Evolutionary conservation across 2,329 filamentous ascomycete species (phyloP), one percentile per base, ranked within the genome.

Genomic region (Clarireedia paspali): DNA sequence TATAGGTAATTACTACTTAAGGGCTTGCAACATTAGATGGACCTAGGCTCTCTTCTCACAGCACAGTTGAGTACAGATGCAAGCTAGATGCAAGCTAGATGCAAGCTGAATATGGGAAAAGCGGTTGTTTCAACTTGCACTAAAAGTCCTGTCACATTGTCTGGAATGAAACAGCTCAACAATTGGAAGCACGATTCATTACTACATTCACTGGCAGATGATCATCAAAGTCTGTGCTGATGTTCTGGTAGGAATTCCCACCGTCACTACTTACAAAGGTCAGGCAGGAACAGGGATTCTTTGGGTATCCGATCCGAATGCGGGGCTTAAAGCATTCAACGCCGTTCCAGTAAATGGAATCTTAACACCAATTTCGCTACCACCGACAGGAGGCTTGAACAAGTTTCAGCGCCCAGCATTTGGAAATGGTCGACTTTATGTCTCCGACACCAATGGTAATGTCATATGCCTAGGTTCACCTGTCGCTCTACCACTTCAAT

Each of bases 371-470:
- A 69, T 73, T 57, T 58, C 64, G n/a, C 27, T 72, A 23, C 67
- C 70, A 2, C 65, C 64, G 49, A 66, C 70, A 4, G 66, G 68
- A 15, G 68, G 70, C 7, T 61, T 70, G 9, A 67, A 67, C 27
- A 72, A 72, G 55, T 74, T 70, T 56, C 67, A 67, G 20, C 60
- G 72, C 30, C 70, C 71, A 5, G 66, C 68, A 5, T 74, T 73
- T 60, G 72, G 71, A 20, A 66, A 74, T 55, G 65, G 63, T 5
- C 50, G 65, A 40, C 60, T 71, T n/a, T 71, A 71, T 56, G 57
- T 58, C 20, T 60, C 64, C 5, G 66, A 66, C 45, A 57, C 59
- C 2, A 64, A 62, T 47, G 66, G 63, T 2, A 54, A 58, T 34
- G 47, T 68, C 3, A 63, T 64, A 26, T 63, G 63, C 45, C 56